Conservation (phyloP, 768 basidiomycete genomes). For the Leccinum arenicola region DNA sequence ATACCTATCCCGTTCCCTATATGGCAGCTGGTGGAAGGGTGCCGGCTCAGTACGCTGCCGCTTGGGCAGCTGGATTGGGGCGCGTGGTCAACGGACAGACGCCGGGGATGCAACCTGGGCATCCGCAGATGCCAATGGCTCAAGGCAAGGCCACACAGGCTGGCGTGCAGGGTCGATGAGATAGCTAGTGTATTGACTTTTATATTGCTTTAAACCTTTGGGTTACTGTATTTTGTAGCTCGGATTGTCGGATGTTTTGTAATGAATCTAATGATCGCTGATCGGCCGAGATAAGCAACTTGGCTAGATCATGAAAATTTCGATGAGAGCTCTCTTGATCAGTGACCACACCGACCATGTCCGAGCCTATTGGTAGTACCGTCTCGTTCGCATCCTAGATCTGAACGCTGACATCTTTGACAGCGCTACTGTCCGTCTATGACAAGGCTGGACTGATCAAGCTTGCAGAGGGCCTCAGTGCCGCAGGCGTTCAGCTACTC, state of each 20-base stretch:
- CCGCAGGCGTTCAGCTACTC: conserved; percentile 83
- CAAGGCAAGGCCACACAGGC: conserved; percentile 34
- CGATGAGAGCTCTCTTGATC: background rate
- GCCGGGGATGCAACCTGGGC: conserved; percentile 28
- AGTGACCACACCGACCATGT: conserved; percentile 20
- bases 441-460: conserved; percentile 91
- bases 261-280: conserved; percentile 10
- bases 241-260: background rate
- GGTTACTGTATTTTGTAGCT: conserved; percentile 11
- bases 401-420: conserved; percentile 6
- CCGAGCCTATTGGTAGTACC: conserved; percentile 27
- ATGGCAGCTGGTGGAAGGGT: conserved; percentile 16
- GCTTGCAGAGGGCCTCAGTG: conserved; percentile 80
- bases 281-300: conserved; percentile 18
- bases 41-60: conserved; percentile 20
- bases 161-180: conserved; percentile 35
- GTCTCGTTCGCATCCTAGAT: background rate
- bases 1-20: conserved; percentile 24
- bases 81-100: conserved; percentile 28
- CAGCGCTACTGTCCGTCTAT: conserved; percentile 92
- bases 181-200: conserved; percentile 6
- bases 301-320: conserved; percentile 1
- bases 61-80: conserved; percentile 22
- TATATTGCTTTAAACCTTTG: conserved; percentile 5
- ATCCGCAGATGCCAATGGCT: conserved; percentile 28